phyloP scores from a whole-genome alignment of 2,329 filamentous ascomycete genomes.

The Claviceps maximensis region DNA sequence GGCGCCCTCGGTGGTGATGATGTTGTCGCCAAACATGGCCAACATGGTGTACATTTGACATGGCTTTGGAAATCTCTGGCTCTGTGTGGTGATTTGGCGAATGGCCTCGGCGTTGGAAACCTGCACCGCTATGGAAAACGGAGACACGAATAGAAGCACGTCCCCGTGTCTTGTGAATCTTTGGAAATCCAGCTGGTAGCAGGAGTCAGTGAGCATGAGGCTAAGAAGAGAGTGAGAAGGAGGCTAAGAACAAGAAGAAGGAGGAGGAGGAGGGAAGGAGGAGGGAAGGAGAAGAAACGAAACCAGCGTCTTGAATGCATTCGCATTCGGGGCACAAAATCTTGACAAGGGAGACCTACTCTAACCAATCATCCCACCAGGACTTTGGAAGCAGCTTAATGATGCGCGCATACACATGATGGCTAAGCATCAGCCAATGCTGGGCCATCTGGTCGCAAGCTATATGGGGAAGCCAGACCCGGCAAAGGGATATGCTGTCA shows the following conservation, averaged over 20 bases:
- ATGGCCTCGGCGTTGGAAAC: slow-evolving; percentile 53
- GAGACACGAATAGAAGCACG: slow-evolving; percentile 50
- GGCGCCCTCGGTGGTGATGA: slow-evolving; percentile 55
- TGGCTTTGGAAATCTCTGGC: slow-evolving; percentile 52
- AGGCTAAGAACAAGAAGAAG: neutral
- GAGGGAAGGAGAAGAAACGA: neutral
- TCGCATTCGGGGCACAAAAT: too few relatives aligned
- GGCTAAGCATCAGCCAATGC: slow-evolving; percentile 27
- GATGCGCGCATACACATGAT: slow-evolving; percentile 38
- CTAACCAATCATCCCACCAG: slow-evolving; percentile 44
- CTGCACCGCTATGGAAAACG: slow-evolving; percentile 37
- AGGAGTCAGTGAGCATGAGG: slow-evolving; percentile 45
- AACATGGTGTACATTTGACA: slow-evolving; percentile 23
- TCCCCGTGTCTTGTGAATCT: slow-evolving; percentile 49
- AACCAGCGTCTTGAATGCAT: too few relatives aligned
- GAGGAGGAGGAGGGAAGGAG: too few relatives aligned
- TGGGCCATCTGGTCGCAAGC: slow-evolving; percentile 1
- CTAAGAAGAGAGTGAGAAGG: slow-evolving; percentile 18
- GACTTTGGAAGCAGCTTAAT: slow-evolving; percentile 40
- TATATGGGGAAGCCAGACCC: neutral
- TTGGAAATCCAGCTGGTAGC: slow-evolving; percentile 40
- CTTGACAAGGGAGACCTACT: slow-evolving; percentile 25
- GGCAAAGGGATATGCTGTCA: neutral
- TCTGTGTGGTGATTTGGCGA: slow-evolving; percentile 48
- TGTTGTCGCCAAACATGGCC: slow-evolving; percentile 51